Evolutionary conservation across 495 filamentous ascomycete genomes (phyloP).

Genomic region (Penicillium crystallinum): DNA sequence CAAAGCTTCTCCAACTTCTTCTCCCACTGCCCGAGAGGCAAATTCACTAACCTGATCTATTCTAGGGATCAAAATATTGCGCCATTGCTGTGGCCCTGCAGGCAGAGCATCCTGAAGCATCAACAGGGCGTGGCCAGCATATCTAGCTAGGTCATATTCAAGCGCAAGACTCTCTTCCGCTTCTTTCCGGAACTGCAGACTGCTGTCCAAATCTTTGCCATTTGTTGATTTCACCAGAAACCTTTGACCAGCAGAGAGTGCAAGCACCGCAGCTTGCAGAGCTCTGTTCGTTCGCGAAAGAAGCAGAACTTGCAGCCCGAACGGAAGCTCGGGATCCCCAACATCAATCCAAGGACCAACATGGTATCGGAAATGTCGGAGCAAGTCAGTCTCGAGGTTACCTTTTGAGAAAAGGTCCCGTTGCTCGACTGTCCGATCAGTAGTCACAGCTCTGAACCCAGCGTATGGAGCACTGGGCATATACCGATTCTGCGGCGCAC

Average conservation of each 20-base stretch:
- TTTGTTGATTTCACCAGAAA: conserved; percentile 3
- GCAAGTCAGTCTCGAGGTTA: conserved; percentile 19
- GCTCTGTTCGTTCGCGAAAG: conserved; percentile 17
- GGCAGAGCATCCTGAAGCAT: conserved; percentile 18
- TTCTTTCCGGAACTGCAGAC: conserved; percentile 14
- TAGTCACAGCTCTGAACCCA: not conserved
- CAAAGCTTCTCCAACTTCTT: conserved; percentile 17
- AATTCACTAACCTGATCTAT: conserved; percentile 4
- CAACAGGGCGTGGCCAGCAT: conserved; percentile 10
- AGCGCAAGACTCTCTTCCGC: conserved; percentile 11
- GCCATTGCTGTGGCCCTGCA: conserved; percentile 17
- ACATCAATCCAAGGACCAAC: conserved; percentile 25
- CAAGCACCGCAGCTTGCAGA: conserved; percentile 18
- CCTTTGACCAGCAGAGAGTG: conserved; percentile 18
- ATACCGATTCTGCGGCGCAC: not conserved
- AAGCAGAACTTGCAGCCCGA: conserved; percentile 19
- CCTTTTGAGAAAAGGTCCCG: not conserved
- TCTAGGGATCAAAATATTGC: not conserved
- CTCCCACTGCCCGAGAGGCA: not conserved
- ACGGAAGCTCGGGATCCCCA: conserved; percentile 20
- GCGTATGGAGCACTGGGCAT: conserved; percentile 2
- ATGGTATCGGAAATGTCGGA: conserved; percentile 25
- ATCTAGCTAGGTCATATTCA: conserved; percentile 12
- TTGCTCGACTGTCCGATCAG: not conserved
- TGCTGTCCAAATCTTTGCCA: conserved; percentile 8